Percentiles rank a stretch among this genome's conserved stretches.
Evolutionary conservation across 306 rosid species (phyloP).

Genomic region (Prunus padus): DNA sequence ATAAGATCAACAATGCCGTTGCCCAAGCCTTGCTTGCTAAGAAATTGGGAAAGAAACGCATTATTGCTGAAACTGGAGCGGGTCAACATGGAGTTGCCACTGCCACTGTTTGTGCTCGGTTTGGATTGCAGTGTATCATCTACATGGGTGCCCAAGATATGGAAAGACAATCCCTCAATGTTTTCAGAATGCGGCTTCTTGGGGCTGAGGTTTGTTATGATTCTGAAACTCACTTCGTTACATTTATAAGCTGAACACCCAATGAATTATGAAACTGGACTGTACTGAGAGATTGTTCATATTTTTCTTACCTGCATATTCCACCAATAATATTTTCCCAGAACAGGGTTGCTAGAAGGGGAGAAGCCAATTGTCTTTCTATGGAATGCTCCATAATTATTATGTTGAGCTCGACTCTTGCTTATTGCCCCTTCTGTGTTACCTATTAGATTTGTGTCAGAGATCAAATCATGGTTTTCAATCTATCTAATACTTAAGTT

Average conservation of each 20-base stretch:
- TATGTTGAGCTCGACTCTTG: not conserved
- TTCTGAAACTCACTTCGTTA: slow-evolving; percentile 13
- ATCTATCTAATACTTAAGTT: not conserved
- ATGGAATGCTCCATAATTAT: not conserved
- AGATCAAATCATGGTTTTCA: not conserved
- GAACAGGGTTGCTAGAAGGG: too few relatives aligned
- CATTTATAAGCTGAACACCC: not conserved
- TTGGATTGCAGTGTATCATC: slow-evolving; percentile 81
- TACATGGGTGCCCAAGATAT: slow-evolving; percentile 99
- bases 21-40: slow-evolving; percentile 95
- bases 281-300: not conserved
- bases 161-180: slow-evolving; percentile 97
- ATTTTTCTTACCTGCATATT: not conserved
- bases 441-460: not conserved
- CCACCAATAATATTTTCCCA: too few relatives aligned
- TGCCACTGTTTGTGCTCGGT: slow-evolving; percentile 94
- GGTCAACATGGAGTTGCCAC: slow-evolving; percentile 99
- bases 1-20: slow-evolving; percentile 91
- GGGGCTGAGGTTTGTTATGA: slow-evolving; percentile 86
- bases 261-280: not conserved
- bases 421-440: not conserved
- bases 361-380: not conserved
- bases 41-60: slow-evolving; percentile 76
- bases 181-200: slow-evolving; percentile 93
- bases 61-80: slow-evolving; percentile 97